Base-by-base conservation (phyloP, 1,284 basidiomycete species). In the Leccinum pachyderme region DNA sequence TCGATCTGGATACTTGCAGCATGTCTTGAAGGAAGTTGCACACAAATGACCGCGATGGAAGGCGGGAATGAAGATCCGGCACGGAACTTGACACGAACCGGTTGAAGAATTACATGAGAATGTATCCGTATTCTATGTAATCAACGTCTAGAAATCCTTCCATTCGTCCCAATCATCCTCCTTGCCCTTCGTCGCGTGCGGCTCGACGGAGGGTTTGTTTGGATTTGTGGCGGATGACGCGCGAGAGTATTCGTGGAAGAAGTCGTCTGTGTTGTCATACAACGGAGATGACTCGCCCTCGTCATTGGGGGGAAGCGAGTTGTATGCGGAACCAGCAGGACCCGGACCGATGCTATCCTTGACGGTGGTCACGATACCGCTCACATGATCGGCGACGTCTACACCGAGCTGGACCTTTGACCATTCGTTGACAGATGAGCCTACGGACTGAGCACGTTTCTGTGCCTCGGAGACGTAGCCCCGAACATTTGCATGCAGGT, bases 311-410 rank as follows among this genome's bases (percentile, higher is more conserved):
- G 75, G 61, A 33, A 89, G 68, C 12, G 78, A 72, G 18, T 77
- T 79, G 65, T 89, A 89, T 15, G 87, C 87, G 47, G 73, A 68
- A 46, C 77, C 56, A 51, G 66, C 57, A 24, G 81, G 80, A 52
- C 79, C 74, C 59, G 75, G 60, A 37, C 73, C 67, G 56, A 82
- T 63, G 7, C 59, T 72, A 45, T 82, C 86, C 66, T 75, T 79
- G 54, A 87, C 84, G 0, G 73, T 75, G 31, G 77, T 80, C 35
- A 86, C 81, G 5, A 82, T 74, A 35, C 81, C 82, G 15, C 80
- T 81, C 27, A 91, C 82, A 33, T 79, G 82, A 62, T 81, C 83
- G 31, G 81, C 90, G 15, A 93, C 89, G 68, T 93, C 89, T 1
- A 93, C 84, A 13, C 91, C 91, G 49, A 91, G 76, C 64, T 87